Base-by-base conservation (phyloP, 768 basidiomycete species). In the Fomitopsis serialis region DNA sequence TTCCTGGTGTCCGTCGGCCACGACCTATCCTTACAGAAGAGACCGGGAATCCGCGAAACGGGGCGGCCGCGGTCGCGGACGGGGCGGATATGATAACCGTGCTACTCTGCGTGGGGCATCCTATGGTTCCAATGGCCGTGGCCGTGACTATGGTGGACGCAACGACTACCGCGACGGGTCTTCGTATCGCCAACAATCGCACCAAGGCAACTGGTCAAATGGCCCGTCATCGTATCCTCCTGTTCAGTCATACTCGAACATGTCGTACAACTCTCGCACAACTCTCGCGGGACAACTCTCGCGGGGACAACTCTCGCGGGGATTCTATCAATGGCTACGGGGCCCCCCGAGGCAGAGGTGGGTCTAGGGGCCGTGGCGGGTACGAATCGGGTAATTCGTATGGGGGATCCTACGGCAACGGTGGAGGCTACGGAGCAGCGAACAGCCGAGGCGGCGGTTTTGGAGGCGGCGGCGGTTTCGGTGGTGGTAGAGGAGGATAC, bases 31-130 rank as follows among this genome's bases (percentile, higher is more conserved):
- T 99, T 36, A 81, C 78, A 11, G 67, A 82, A 2, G 72, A 25
- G 97, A 99, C 65, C 71, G 88, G 49, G 92, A 93, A 58, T 70
- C 72, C 23, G 79, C 83, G 0, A 78, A 88, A 24, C 61, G 73
- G 10, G 71, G 75, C 17, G 66, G 71, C 29, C 57, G 68, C n/a
- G 71, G 75, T 11, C 67, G 73, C 21, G 64, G 69, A 2, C 58
- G 63, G 1, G 80, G 86, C 21, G 67, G 72, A 0, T 70, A 74
- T 29, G 72, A 79, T 54, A 36, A 36, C 42, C 12, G 13, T 13
- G 42, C 54, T 42, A 57, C 34, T 22, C 36, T 23, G 25, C 24
- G 45, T n/a, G 8, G 32, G 19, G 2, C 40, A 22, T 45, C 44
- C 22, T 45, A 21, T 23, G 25, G 43, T 43, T 55, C 59, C 36